Evolutionary conservation across 331 rosid genomes (phyloP), one percentile per base, ranked within the genome.

Genomic region (Acacia concinna): DNA sequence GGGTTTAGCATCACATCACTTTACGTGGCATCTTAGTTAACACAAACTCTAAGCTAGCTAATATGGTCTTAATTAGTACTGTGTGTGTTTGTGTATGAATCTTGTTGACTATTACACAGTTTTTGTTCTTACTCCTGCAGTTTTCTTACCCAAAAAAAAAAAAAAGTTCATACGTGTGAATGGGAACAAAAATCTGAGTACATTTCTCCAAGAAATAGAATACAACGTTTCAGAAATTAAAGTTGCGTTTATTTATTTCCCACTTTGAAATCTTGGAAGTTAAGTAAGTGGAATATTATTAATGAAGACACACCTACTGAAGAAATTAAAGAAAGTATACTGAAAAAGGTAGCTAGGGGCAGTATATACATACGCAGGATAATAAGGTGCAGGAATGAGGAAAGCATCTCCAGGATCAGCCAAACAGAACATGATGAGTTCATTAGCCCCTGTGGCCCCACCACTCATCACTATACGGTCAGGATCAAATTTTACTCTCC

Each of bases 381-480:
- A 95, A 78, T 82, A 95, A 73, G 99, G 99, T 6, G 99, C 76
- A 6, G 99, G 99, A 73, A 93, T 79, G 13, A 95, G 84, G 78
- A 95, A 95, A 76, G 94, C 97, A 57, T 95, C 99, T 23, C 97
- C 97, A 1, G 89, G 96, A 84, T 95, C 81, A 6, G 98, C 99
- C 81, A 95, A 82, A 65, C 99, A 95, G 74, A 95, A 95, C 85
- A 89, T 93, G 68, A 95, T 28, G 23, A 81, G 51, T 79, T 95
- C 99, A 25, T 90, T 93, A 8, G 97, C 99, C 0, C 99, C 99
- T 2, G 99, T 95, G 1, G 97, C 99, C n/a, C 99, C 99, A 5
- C 99, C 99, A 66, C 93, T 82, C 99, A 95, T 93, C 77, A 95
- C 81, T 74, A 95, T 81, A 4, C 99, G 86, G 21, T 81, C 79